Evolutionary conservation across 345 rosid genomes (phyloP).

Genomic region (Turnera subulata): DNA sequence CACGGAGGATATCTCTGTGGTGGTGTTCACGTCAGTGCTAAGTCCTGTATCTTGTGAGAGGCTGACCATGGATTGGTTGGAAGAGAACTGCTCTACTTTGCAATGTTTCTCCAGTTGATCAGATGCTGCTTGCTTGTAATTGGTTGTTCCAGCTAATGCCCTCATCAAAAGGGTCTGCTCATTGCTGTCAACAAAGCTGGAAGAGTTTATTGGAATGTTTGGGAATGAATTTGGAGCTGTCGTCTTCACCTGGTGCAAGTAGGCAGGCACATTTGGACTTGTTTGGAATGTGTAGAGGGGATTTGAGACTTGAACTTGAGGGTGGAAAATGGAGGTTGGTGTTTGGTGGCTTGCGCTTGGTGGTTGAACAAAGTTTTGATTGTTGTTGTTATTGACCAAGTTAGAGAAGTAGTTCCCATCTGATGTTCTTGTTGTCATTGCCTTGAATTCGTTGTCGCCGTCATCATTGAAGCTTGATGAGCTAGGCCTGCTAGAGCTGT

Average conservation of each 20-base stretch:
- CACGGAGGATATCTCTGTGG: slow-evolving; percentile 47
- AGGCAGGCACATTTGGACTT: slow-evolving; percentile 5
- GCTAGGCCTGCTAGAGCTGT: slow-evolving; percentile 15
- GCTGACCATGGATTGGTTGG: slow-evolving; percentile 49
- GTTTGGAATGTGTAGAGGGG: slow-evolving; percentile 16
- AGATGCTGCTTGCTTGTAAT: slow-evolving; percentile 7
- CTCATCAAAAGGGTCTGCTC: slow-evolving; percentile 21
- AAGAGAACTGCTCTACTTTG: slow-evolving; percentile 55
- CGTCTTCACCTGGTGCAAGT: slow-evolving; percentile 27
- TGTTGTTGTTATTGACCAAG: slow-evolving; percentile 2
- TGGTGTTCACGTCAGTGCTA: slow-evolving; percentile 52
- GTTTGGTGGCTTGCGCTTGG: slow-evolving; percentile 13
- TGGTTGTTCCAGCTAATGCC: slow-evolving; percentile 15
- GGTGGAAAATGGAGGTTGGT: slow-evolving; percentile 19
- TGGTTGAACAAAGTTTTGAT: slow-evolving; percentile 14
- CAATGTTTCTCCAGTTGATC: slow-evolving; percentile 22
- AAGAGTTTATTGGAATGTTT: slow-evolving; percentile 2
- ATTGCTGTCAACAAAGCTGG: slow-evolving; percentile 4
- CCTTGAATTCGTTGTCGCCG: slow-evolving; percentile 29
- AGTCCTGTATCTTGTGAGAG: slow-evolving; percentile 63
- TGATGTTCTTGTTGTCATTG: slow-evolving; percentile 16
- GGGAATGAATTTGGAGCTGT: slow-evolving; percentile 1
- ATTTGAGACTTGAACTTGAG: slow-evolving; percentile 23
- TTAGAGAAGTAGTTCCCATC: slow-evolving; percentile 12
- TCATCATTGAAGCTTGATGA: slow-evolving; percentile 22